These are phyloP conservation scores for Tylopilus sp. DNA, from an alignment of 1,284 basidiomycete genomes.

Conservation along the genomic window DNA sequence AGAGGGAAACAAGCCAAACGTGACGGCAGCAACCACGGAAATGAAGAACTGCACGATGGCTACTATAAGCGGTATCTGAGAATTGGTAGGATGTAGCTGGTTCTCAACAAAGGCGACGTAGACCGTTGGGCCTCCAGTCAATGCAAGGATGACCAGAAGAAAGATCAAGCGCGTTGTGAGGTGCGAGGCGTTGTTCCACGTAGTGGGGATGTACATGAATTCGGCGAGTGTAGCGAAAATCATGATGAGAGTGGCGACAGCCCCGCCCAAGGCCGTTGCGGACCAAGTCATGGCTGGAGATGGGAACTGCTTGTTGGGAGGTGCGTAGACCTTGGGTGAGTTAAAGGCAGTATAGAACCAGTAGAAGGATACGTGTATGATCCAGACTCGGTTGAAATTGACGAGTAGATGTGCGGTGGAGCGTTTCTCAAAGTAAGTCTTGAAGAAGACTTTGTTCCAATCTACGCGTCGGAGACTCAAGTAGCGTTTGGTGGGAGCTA, in stretches of 20 bases:
- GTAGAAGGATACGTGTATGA: slow-evolving; percentile 84
- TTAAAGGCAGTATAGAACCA: slow-evolving; percentile 97
- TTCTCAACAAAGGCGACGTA: slow-evolving; percentile 82
- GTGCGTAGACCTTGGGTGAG: slow-evolving; percentile 88
- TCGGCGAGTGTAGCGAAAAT: slow-evolving; percentile 86
- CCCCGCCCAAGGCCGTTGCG: slow-evolving; percentile 87
- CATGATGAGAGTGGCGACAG: slow-evolving; percentile 87
- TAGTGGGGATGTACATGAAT: slow-evolving; percentile 94
- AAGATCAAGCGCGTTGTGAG: slow-evolving; percentile 84
- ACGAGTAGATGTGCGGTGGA: slow-evolving; percentile 89
- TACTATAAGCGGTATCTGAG: slow-evolving; percentile 73
- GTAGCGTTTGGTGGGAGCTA: slow-evolving; percentile 86
- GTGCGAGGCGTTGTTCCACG: slow-evolving; percentile 95
- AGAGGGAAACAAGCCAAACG: slow-evolving; percentile 83
- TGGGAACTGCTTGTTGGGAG: slow-evolving; percentile 51
- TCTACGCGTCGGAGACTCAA: slow-evolving; percentile 86
- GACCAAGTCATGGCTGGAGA: slow-evolving; percentile 86
- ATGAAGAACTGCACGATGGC: slow-evolving; percentile 87
- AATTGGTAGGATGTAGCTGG: slow-evolving; percentile 40
- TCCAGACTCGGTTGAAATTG: slow-evolving; percentile 97
- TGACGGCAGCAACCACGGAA: slow-evolving; percentile 72
- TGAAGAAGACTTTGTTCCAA: slow-evolving; percentile 92
- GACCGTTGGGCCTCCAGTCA: slow-evolving; percentile 85
- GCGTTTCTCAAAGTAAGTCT: slow-evolving; percentile 93
- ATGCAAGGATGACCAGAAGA: slow-evolving; percentile 78